Base-by-base conservation (phyloP, 2,329 filamentous ascomycete species). In the Dactylellina cionopaga region DNA sequence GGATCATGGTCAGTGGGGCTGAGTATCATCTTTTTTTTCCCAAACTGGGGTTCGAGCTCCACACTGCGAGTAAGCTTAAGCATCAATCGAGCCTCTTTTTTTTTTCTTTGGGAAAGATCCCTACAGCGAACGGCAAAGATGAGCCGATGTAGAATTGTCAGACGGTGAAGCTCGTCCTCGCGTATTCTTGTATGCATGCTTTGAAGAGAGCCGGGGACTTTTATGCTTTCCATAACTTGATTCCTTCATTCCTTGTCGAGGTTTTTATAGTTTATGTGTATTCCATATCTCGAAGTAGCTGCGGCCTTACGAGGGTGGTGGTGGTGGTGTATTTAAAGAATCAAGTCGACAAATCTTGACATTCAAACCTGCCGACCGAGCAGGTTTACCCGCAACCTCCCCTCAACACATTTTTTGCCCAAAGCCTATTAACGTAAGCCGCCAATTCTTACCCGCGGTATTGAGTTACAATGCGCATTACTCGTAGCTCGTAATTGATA, bases 1-100 rank as follows among this genome's bases (percentile, higher is more conserved):
- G 58, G 58, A 64, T 64, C 51, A n/a, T n/a, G n/a, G n/a, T n/a
- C n/a, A 54, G 37, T 51, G 51, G 33, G 62, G 51, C 52, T 70
- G 65, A 47, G 65, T 24, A 39, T 31, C 41, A 35, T 41, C 43
- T 49, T 39, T 46, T 54, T 15, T 19, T 47, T 15, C 39, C 17
- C 24, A 33, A 52, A 22, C 31, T 19, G n/a, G 25, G 47, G 47
- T 17, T 3, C 29, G 59, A 22, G 55, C 27, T 49, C 55, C 55
- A 35, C 55, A 5, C 17, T 56, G 33, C 31, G 19, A 62, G 15
- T 62, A 62, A 62, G 56, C 56, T 54, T 11, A n/a, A n/a, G 49
- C 31, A 22, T 29, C 15, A 33, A 33, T 47, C 41, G 41, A 22
- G 25, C 3, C 41, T 47, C 10, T 11, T 5, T 6, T 13, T 47